Percentiles rank a stretch among this genome's conserved stretches.
phyloP scores from a whole-genome alignment of 2,329 filamentous ascomycete species.

The Pseudogymnoascus sp. region DNA sequence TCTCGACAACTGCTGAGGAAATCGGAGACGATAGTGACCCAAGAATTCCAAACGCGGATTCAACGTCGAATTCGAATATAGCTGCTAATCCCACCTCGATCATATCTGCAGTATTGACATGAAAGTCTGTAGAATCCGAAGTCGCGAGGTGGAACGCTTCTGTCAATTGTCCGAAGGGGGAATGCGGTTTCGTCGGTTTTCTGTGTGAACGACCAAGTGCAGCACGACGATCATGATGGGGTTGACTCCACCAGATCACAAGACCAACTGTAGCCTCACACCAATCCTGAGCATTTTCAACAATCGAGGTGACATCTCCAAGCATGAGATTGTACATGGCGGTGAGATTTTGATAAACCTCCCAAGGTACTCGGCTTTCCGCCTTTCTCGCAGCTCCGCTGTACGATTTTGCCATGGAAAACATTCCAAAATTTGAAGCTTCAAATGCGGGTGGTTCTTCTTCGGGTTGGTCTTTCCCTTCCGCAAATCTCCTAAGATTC shows the following conservation, averaged over 20 bases:
- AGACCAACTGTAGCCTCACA: conserved; percentile 79
- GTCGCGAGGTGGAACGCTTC: conserved; percentile 60
- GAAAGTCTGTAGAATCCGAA: conserved; percentile 62
- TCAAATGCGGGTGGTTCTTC: conserved; percentile 32
- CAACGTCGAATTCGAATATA: conserved; percentile 73
- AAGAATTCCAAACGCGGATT: conserved; percentile 67
- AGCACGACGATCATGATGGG: conserved; percentile 43
- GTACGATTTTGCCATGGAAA: conserved; percentile 51
- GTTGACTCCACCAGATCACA: conserved; percentile 87
- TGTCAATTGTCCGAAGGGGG: conserved; percentile 46
- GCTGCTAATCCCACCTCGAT: conserved; percentile 78
- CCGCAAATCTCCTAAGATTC: conserved; percentile 69
- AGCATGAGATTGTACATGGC: conserved; percentile 75
- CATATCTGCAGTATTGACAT: conserved; percentile 66
- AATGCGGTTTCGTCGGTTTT: conserved; percentile 12
- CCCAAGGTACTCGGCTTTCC: conserved; percentile 81
- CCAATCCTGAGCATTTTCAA: conserved; percentile 80
- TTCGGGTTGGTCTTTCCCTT: conserved; percentile 55
- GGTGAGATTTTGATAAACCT: conserved; percentile 78
- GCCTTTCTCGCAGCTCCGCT: conserved; percentile 64
- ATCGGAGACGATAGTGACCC: conserved; percentile 75
- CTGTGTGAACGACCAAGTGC: conserved; percentile 22
- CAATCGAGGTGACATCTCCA: conserved; percentile 67
- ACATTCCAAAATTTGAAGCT: conserved; percentile 33
- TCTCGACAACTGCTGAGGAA: conserved; percentile 70